Base-by-base conservation (phyloP, 2,329 filamentous ascomycete genomes). In the Hypoxylon sp. region DNA sequence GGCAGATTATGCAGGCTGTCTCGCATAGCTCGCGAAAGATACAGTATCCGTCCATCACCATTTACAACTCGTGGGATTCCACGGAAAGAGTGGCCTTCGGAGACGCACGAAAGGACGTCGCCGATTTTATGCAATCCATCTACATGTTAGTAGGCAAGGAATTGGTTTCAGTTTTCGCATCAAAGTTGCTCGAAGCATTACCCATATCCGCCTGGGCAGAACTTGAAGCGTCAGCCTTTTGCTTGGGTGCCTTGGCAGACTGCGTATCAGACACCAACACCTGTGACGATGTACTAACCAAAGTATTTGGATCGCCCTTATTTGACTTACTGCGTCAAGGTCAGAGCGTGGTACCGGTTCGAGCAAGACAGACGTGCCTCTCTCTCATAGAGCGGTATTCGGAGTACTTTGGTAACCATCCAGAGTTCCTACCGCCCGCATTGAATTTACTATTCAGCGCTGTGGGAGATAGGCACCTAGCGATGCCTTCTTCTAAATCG, bases 101-200 rank as follows among this genome's bases (percentile, higher is more conserved):
- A 57, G 90, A 92, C 63, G 93, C 93, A 52, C 86, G 93, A 31
- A 90, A 92, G 72, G 93, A 97, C 74, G 90, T 94, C n/a, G 86
- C 88, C 55, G 93, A 97, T 77, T 85, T 96, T 55, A 83, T 96
- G 29, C 89, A 94, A 72, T 89, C 91, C 1, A 87, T 91, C 2
- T 94, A 90, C 73, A 84, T 90, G 2, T 80, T 91, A 14, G 84
- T 86, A 46, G 88, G 88, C 0, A 81, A 85, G 24, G 79, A 83
- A 37, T 78, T 92, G 10, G 82, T 92, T 44, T 81, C 83, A 1
- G 84, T 84, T 6, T 91, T 92, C 71, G 84, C 84, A 44, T 82
- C 87, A 48, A 75, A 88, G n/a, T 82, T 87, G 19, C 79, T 88
- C 33, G 82, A 84, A 62, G 83, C 85, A 2, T 77, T 89, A 14